phyloP scores from a whole-genome alignment of 345 rosid species.

The Toxicodendron radicans region DNA sequence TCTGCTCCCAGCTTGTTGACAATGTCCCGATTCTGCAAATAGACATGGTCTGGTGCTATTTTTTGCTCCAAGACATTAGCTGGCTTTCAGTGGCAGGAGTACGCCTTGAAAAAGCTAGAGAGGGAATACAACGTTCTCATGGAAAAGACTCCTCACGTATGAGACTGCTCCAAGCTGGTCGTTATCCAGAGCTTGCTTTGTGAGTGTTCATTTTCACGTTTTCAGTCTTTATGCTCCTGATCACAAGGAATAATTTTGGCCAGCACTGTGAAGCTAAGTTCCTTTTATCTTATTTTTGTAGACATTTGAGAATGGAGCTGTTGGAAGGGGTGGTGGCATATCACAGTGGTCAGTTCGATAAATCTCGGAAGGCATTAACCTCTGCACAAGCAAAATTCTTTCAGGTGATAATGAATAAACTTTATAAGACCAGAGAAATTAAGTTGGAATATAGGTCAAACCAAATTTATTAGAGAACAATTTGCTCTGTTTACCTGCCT shows the following conservation, averaged over 20 bases:
- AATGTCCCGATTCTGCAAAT: constrained; percentile 89
- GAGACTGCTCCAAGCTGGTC: constrained; percentile 81
- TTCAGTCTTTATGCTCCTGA: neutral
- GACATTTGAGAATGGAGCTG: constrained; percentile 84
- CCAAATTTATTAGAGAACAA: neutral
- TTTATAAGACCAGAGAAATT: neutral
- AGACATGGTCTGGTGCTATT: constrained; percentile 98
- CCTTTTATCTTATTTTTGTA: constrained; percentile 24
- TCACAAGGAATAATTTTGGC: constrained; percentile 10
- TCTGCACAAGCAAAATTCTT: constrained; percentile 75
- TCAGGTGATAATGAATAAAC: constrained; percentile 47
- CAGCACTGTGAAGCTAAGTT: constrained; percentile 12
- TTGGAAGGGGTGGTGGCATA: constrained; percentile 94
- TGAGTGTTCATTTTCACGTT: constrained; percentile 34
- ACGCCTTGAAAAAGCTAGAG: constrained; percentile 82
- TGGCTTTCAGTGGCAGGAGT: constrained; percentile 85
- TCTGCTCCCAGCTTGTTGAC: constrained; percentile 66
- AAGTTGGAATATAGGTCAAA: neutral
- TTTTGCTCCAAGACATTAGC: constrained; percentile 82
- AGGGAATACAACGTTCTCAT: constrained; percentile 85
- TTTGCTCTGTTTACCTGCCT: neutral
- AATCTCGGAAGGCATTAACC: constrained; percentile 54
- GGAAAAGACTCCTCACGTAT: constrained; percentile 89
- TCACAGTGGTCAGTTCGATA: constrained; percentile 72
- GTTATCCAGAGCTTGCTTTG: constrained; percentile 77